phyloP scores from a whole-genome alignment of 257 asterid species.

The Penstemon eatonii region DNA sequence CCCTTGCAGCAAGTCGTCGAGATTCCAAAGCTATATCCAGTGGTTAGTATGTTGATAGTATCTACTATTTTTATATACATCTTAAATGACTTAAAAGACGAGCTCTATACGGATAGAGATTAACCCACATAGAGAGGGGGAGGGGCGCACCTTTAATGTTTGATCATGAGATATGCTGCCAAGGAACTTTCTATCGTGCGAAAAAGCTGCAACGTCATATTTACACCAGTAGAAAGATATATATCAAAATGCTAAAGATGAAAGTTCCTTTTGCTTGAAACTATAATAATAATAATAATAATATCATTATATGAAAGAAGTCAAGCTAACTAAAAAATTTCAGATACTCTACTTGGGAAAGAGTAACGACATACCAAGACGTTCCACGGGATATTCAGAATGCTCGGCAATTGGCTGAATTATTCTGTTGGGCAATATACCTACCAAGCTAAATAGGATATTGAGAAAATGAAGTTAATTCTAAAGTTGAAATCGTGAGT shows the following conservation, averaged over 20 bases:
- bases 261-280: conserved; percentile 12
- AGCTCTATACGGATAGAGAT: background rate
- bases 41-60: conserved; percentile 5
- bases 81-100: background rate
- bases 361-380: conserved; percentile 64
- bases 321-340: conserved; percentile 1
- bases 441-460: conserved; percentile 62
- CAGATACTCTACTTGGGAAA: conserved; percentile 11
- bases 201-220: conserved; percentile 60
- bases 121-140: conserved; percentile 4
- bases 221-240: conserved; percentile 19
- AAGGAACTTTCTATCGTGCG: conserved; percentile 81
- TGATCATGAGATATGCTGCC: conserved; percentile 94
- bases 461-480: conserved; percentile 18
- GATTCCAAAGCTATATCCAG: conserved; percentile 64
- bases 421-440: conserved; percentile 84
- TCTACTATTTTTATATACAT: background rate
- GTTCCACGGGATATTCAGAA: conserved; percentile 81
- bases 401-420: conserved; percentile 95
- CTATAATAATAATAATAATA: background rate
- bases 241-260: background rate
- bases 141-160: conserved; percentile 49
- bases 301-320: background rate
- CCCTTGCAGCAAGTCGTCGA: conserved; percentile 70
- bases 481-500: conserved; percentile 11